Evolutionary conservation across 2,329 filamentous ascomycete species (phyloP).

Genomic region (Hypoxylon sp.): DNA sequence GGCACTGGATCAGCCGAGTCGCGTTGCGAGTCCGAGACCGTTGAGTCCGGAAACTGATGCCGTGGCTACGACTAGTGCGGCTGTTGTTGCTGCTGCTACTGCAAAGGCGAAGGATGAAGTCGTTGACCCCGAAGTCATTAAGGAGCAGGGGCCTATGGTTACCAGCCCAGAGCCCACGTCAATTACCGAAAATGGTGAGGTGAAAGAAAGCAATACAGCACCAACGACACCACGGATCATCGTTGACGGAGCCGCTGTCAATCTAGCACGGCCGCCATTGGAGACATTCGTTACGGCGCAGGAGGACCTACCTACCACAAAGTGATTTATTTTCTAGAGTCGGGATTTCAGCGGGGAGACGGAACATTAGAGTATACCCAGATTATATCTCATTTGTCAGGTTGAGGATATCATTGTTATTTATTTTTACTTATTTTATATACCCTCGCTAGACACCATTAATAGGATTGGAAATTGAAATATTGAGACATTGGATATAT

Average conservation of each 20-base stretch:
- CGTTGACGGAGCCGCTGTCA: conserved; percentile 18
- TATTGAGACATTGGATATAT: background rate
- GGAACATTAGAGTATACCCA: conserved; percentile 40
- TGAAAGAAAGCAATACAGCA: conserved; percentile 24
- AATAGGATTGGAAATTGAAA: conserved; percentile 29
- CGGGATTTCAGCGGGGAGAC: conserved; percentile 8
- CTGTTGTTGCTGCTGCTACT: conserved; percentile 22
- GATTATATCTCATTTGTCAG: conserved; percentile 37
- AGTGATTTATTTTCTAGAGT: conserved; percentile 39
- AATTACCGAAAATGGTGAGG: conserved; percentile 15
- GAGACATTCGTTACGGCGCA: conserved; percentile 71
- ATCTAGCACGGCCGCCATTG: conserved; percentile 53
- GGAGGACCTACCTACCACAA: conserved; percentile 58
- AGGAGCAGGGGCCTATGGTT: conserved; percentile 21
- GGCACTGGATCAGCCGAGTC: conserved; percentile 54
- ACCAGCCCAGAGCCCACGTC: conserved; percentile 38
- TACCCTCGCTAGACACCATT: conserved; percentile 35
- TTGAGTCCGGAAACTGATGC: conserved; percentile 40
- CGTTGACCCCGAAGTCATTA: conserved; percentile 36
- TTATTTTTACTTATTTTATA: conserved; percentile 26
- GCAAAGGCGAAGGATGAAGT: conserved; percentile 39
- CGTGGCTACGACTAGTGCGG: conserved; percentile 27
- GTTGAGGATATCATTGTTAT: conserved; percentile 20
- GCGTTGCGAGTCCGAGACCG: conserved; percentile 53
- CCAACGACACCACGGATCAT: conserved; percentile 25